Evolutionary conservation across 805 yeast genomes (phyloP).

Genomic region (Lachancea fermentati): DNA sequence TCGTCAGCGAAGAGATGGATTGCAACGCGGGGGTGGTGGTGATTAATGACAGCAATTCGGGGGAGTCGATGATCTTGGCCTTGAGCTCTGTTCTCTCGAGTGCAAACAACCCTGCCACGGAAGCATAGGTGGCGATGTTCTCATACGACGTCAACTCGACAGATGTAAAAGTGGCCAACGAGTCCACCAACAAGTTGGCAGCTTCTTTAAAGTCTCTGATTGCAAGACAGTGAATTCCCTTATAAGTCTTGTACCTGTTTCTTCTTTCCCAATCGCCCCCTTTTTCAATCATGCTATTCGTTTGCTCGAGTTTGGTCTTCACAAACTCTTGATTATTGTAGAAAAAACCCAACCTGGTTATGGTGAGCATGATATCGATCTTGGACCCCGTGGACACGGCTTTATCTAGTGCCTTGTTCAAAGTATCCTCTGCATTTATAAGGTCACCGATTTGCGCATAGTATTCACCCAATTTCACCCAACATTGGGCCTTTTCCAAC

Average conservation of each 20-base stretch:
- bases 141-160: slow-evolving; percentile 86
- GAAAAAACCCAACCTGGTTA: slow-evolving; percentile 85
- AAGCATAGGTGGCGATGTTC: slow-evolving; percentile 81
- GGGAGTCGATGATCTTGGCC: slow-evolving; percentile 81
- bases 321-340: slow-evolving; percentile 70
- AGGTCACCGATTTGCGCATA: slow-evolving; percentile 83
- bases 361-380: slow-evolving; percentile 78
- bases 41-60: slow-evolving; percentile 79
- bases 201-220: slow-evolving; percentile 85
- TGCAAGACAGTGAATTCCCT: slow-evolving; percentile 78
- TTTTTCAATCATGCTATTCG: slow-evolving; percentile 73
- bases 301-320: slow-evolving; percentile 66
- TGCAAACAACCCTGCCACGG: slow-evolving; percentile 80
- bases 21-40: slow-evolving; percentile 66
- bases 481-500: slow-evolving; percentile 67
- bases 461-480: slow-evolving; percentile 80
- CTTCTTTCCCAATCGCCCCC: slow-evolving; percentile 99
- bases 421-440: slow-evolving; percentile 57
- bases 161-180: slow-evolving; percentile 91
- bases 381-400: slow-evolving; percentile 86
- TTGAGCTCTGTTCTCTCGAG: slow-evolving; percentile 82
- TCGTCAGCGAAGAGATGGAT: slow-evolving; percentile 78
- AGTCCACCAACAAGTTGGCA: slow-evolving; percentile 76
- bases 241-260: slow-evolving; percentile 86
- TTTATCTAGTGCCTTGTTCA: slow-evolving; percentile 66